Evolutionary conservation across 1,284 basidiomycete species (phyloP), one percentile per base, ranked within the genome.

Genomic region (Cerioporus squamosus): DNA sequence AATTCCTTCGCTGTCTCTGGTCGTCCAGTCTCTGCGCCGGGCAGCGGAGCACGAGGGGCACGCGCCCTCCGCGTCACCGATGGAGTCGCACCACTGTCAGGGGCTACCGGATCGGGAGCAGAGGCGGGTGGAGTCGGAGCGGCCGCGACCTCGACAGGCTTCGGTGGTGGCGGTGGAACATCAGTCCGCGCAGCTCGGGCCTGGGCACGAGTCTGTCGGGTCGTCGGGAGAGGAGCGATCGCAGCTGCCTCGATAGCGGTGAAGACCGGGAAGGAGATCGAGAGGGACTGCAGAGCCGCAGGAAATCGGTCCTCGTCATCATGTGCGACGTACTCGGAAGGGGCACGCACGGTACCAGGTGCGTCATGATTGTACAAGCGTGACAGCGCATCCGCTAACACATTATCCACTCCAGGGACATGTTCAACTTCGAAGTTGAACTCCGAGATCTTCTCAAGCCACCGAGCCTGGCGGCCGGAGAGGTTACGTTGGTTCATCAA

Each of bases 311-410:
- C 40, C 12, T n/a, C n/a, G n/a, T n/a, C 23, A 29, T 57, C 40
- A 18, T 55, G n/a, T n/a, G n/a, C 53, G 15, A 44, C 55, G 46
- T 66, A 75, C 52, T 75, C 74, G 5, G 46, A 60, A 2, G 47
- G 38, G 0, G 70, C 64, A 0, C 68, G 51, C 3, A 71, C 64
- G 0, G 57, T 65, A 2, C 72, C 72, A 6, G 47, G 23, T 0
- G 57, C 52, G 18, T 77, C 73, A 44, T 71, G 56, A 1, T 53
- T 61, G 49, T 77, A 77, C 7, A 76, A 70, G 3, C 72, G 52
- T 0, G 73, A 77, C n/a, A 77, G 73, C 0, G 64, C 70, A 39
- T 74, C 68, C 6, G 69, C 62, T 1, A 75, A 47, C 0, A 72
- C 60, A n/a, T 63, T 63, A 10, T 49, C 43, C 0, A 42, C 33